Conservation (phyloP, 306 rosid genomes). For the Cyamopsis tetragonoloba region DNA sequence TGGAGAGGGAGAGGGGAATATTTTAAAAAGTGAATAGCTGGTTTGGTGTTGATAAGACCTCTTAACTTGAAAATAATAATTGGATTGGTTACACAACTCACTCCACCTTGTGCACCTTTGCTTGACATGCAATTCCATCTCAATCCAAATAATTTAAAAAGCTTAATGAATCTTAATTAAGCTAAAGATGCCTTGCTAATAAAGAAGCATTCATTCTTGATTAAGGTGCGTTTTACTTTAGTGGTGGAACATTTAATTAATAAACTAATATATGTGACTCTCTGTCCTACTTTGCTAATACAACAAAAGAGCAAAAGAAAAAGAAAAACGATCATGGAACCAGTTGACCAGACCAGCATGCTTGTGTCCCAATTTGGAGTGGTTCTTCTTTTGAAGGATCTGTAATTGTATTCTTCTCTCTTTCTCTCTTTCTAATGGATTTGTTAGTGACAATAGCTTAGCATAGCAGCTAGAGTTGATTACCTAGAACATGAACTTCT, state of each 20-base stretch:
- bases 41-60: conserved; percentile 55
- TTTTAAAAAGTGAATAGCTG: not conserved
- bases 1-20: not conserved
- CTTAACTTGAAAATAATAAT: conserved; percentile 34
- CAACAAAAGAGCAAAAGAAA: not conserved
- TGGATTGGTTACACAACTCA: conserved; percentile 33
- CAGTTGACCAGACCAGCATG: conserved; percentile 44
- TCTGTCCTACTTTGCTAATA: not conserved
- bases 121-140: conserved; percentile 44
- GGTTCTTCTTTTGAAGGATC: conserved; percentile 29
- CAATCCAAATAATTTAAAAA: conserved; percentile 21
- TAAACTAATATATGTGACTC: not conserved
- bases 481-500: not conserved
- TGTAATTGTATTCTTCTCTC: not conserved
- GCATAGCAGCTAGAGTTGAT: conserved; percentile 25
- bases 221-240: not conserved
- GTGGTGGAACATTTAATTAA: not conserved
- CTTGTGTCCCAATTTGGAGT: conserved; percentile 30
- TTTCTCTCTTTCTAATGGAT: conserved; percentile 20
- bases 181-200: conserved; percentile 9
- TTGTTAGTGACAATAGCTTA: conserved; percentile 29
- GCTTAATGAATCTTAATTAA: conserved; percentile 24
- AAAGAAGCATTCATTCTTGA: conserved; percentile 2
- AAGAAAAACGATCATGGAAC: not conserved
- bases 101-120: conserved; percentile 52